Evolutionary conservation across 2,329 filamentous ascomycete genomes (phyloP).

Genomic region (Purpureocillium takamizusanense): DNA sequence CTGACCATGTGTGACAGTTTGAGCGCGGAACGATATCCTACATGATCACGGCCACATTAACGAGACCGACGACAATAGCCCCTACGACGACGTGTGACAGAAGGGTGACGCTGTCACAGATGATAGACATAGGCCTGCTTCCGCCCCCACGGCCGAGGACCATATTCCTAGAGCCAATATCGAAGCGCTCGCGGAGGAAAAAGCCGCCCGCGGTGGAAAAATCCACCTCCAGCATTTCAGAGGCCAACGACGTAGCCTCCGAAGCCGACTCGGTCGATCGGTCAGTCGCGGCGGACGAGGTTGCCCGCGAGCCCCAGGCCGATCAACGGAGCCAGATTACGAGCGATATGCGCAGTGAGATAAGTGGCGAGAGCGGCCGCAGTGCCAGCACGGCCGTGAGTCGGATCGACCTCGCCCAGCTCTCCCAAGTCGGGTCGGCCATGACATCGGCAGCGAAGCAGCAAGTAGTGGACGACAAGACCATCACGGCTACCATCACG

Average conservation of each 20-base stretch:
- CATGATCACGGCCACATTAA: conserved; percentile 81
- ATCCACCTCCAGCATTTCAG: conserved; percentile 29
- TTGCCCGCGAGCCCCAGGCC: conserved; percentile 22
- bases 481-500: conserved; percentile 80
- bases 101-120: conserved; percentile 71
- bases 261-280: conserved; percentile 30
- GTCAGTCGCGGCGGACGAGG: conserved; percentile 29
- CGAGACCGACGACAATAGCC: conserved; percentile 76
- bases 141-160: conserved; percentile 67
- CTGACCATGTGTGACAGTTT: conserved; percentile 50
- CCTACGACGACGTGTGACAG: conserved; percentile 73
- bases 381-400: conserved; percentile 59
- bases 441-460: conserved; percentile 26
- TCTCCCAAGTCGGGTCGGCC: conserved; percentile 20
- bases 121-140: conserved; percentile 74
- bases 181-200: conserved; percentile 58
- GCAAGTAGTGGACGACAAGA: conserved; percentile 53
- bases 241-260: conserved; percentile 25
- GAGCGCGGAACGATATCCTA: conserved; percentile 91
- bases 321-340: conserved; percentile 33
- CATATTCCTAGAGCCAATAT: conserved; percentile 81
- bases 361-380: conserved; percentile 60
- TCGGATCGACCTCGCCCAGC: conserved; percentile 32
- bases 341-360: conserved; percentile 55
- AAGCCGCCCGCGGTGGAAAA: conserved; percentile 39